These are phyloP conservation scores for Chrysanthemum seticuspe DNA, from an alignment of 129 eudicot genomes.

Conservation along the genomic window DNA sequence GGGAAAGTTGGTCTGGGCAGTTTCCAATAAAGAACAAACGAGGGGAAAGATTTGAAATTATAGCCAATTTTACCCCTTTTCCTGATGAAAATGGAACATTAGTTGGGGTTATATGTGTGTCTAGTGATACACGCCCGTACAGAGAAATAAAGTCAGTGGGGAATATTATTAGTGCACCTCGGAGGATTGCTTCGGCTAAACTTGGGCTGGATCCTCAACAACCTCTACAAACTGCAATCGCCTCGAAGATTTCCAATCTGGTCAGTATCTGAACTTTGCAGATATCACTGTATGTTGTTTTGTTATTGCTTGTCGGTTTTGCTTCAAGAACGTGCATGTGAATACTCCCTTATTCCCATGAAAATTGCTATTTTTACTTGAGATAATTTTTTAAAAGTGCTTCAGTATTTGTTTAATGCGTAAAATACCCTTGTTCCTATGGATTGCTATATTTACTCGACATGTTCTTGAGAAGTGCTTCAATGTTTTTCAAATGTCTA, in stretches of 20 bases:
- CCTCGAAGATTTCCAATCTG: slow-evolving; percentile 80
- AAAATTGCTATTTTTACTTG: not conserved
- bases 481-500: slow-evolving; percentile 8
- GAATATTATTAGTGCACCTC: slow-evolving; percentile 48
- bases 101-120: slow-evolving; percentile 74
- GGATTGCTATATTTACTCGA: no score
- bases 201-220: slow-evolving; percentile 96
- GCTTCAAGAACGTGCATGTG: not conserved
- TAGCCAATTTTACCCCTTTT: slow-evolving; percentile 66
- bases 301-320: not conserved
- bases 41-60: slow-evolving; percentile 51
- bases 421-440: not conserved
- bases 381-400: not conserved
- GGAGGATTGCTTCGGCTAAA: slow-evolving; percentile 60
- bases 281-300: not conserved
- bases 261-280: slow-evolving; percentile 38
- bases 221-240: slow-evolving; percentile 82
- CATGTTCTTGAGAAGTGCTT: not conserved
- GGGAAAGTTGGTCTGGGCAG: slow-evolving; percentile 85
- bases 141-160: slow-evolving; percentile 42
- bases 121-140: slow-evolving; percentile 67
- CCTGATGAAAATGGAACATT: slow-evolving; percentile 73
- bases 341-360: not conserved
- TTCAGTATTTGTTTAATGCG: slow-evolving; percentile 4
- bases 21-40: slow-evolving; percentile 71